Percentiles rank a stretch among this genome's conserved stretches.
Evolutionary conservation across 768 basidiomycete species (phyloP).

Genomic region (Xerocomellus amylosporus): DNA sequence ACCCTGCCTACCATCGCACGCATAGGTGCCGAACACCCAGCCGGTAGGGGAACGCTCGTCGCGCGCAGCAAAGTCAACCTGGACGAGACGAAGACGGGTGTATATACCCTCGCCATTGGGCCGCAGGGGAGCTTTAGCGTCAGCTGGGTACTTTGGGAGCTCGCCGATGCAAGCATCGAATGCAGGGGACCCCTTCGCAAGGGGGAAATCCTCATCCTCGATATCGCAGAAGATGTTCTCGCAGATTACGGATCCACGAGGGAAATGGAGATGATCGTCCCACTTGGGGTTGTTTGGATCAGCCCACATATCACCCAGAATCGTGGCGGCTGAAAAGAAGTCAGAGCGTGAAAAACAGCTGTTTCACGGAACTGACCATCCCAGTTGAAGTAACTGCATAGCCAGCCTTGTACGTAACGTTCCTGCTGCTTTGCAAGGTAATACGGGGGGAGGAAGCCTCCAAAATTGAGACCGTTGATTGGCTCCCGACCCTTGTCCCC

Average conservation of each 20-base stretch:
- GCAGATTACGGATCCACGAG: neutral
- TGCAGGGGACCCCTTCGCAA: neutral
- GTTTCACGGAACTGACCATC: neutral
- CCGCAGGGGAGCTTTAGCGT: neutral
- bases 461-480: neutral
- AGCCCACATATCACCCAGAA: slow-evolving; percentile 1
- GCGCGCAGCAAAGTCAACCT: neutral
- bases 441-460: neutral
- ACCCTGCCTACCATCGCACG: neutral
- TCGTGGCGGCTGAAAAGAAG: neutral
- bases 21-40: slow-evolving; percentile 3
- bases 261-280: neutral
- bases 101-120: neutral
- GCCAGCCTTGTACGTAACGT: neutral
- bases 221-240: slow-evolving; percentile 1
- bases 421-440: neutral
- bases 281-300: neutral
- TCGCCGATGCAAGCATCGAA: neutral
- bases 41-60: neutral
- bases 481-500: neutral
- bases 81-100: neutral
- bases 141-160: neutral
- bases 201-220: neutral
- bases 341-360: neutral
- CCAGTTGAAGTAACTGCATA: slow-evolving; percentile 5